A percentile compares a stretch with the other conserved stretches of the same genome.
Evolutionary conservation across 148 eudicot genomes (phyloP).

Genomic region (Rheum nobile): DNA sequence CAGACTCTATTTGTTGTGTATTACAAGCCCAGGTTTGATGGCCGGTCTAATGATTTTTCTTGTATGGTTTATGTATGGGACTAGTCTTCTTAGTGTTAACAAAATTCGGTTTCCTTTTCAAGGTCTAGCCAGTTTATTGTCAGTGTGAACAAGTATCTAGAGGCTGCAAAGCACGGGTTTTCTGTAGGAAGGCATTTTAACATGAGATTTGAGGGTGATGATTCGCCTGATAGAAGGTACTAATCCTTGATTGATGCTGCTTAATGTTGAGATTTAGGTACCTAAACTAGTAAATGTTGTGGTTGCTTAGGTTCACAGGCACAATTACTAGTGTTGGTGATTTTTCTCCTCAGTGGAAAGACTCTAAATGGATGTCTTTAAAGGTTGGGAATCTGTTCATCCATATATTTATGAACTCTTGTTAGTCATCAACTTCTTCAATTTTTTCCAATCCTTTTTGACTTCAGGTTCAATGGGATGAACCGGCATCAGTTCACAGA

Average conservation of each 20-base stretch:
- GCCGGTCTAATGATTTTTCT: not conserved
- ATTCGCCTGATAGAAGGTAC: constrained; percentile 78
- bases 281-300: not conserved
- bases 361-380: constrained; percentile 71
- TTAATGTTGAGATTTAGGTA: no score
- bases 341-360: constrained; percentile 52
- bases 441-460: no score
- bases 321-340: constrained; percentile 69
- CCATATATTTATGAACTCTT: not conserved
- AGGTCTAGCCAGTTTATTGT: no score
- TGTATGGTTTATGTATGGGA: not conserved
- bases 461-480: constrained; percentile 90
- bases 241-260: not conserved
- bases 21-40: constrained; percentile 69
- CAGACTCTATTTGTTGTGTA: constrained; percentile 52
- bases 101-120: not conserved
- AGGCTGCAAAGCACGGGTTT: constrained; percentile 44
- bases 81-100: not conserved
- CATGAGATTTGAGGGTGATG: constrained; percentile 93
- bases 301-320: constrained; percentile 54
- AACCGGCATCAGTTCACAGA: no score
- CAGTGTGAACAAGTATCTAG: constrained; percentile 72
- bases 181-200: constrained; percentile 69
- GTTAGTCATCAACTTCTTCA: not conserved
- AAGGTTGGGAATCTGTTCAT: constrained; percentile 36